Percentiles rank a stretch among this genome's conserved stretches.
Evolutionary conservation across 441 rosid genomes (phyloP).

Genomic region (Jatropha podagrica): DNA sequence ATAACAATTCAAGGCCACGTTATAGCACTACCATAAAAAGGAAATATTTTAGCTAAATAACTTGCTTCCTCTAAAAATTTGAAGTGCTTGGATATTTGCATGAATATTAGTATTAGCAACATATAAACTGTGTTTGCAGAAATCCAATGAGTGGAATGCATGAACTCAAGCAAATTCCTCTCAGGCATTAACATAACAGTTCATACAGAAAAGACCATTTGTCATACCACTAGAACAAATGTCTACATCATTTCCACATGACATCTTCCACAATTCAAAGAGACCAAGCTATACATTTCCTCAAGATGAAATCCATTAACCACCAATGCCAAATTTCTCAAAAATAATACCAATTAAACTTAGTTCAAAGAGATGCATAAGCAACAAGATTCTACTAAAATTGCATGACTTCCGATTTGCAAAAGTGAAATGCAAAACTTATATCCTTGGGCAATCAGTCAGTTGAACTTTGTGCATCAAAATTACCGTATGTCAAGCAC

Average conservation of each 20-base stretch:
- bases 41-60: neutral
- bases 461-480: neutral
- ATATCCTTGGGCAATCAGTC: neutral
- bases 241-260: neutral
- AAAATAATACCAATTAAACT: no score
- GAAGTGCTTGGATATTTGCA: no score
- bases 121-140: neutral
- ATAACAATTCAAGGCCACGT: neutral
- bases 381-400: neutral
- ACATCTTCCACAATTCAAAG: neutral
- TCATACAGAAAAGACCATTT: neutral
- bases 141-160: neutral
- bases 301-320: no score
- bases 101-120: no score
- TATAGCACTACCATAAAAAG: neutral
- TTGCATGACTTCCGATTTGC: neutral
- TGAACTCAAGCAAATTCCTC: neutral
- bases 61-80: no score
- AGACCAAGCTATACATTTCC: neutral
- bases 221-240: neutral
- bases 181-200: neutral
- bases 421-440: neutral
- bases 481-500: neutral
- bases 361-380: neutral
- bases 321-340: no score